Evolutionary conservation across 78 protist species (phyloP).

Genomic region (Diacronema lutheri): DNA sequence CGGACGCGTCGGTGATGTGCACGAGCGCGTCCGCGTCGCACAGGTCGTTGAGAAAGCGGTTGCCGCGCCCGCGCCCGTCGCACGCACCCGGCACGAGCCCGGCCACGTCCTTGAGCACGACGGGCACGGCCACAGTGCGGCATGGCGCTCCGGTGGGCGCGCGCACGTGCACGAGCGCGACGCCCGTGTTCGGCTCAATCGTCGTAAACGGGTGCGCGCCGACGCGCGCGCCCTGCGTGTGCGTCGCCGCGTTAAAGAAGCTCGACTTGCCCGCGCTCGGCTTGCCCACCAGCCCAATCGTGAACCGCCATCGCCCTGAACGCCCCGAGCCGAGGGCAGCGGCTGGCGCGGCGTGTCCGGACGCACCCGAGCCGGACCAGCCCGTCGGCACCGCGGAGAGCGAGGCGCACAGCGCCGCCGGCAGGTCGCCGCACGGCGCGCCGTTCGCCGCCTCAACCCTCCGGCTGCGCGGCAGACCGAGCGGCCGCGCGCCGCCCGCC

Average conservation of each 20-base stretch:
- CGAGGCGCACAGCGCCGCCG: no score
- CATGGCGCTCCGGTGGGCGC: no score
- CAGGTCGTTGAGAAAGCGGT: constrained; percentile 77
- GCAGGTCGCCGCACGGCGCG: no score
- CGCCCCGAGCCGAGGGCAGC: neutral
- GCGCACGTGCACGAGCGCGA: neutral
- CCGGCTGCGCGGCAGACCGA: neutral
- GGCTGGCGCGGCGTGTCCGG: neutral
- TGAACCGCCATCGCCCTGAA: neutral
- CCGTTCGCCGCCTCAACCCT: no score
- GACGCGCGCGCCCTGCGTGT: constrained; percentile 21
- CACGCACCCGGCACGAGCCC: constrained; percentile 89
- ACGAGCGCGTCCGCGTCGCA: constrained; percentile 73
- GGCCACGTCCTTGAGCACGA: constrained; percentile 75
- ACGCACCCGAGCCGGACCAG: neutral
- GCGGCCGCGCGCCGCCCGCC: neutral
- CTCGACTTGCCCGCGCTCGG: constrained; percentile 81
- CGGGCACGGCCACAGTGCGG: neutral
- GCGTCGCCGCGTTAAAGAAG: constrained; percentile 81
- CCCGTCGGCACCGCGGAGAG: neutral
- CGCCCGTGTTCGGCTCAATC: constrained; percentile 78
- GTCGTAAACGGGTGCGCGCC: constrained; percentile 83
- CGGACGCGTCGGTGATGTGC: constrained; percentile 80
- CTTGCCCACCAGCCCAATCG: constrained; percentile 28
- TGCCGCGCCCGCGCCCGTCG: constrained; percentile 73